Base-by-base conservation (phyloP, 768 basidiomycete species). In the Hericium alpestre region DNA sequence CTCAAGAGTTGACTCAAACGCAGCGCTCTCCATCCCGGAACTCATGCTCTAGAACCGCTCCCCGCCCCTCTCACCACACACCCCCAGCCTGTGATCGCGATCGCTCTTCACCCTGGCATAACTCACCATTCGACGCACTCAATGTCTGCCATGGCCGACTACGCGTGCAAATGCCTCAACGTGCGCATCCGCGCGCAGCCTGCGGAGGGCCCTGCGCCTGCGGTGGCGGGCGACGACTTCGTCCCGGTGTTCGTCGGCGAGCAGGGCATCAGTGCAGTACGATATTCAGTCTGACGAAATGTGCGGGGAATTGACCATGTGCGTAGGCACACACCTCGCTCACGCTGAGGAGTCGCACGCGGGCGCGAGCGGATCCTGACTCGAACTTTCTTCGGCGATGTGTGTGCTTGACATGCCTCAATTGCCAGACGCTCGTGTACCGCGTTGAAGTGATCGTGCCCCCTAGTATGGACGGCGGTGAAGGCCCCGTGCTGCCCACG, bases 91-190 rank as follows among this genome's bases (percentile, higher is more conserved):
- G 43, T 20, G 43, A 46, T 18, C 43, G 2, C 43, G 20, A 9
- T 16, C 43, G 20, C 43, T 18, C 16, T n/a, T n/a, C 43, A 46
- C 43, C 13, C 15, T 46, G 43, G 20, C n/a, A 46, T 18, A 18
- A 46, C 20, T 18, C 9, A 20, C 8, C 6, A 46, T 20, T 18
- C 5, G n/a, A 20, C 15, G 20, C 20, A n/a, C 8, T 20, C 43
- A n/a, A 46, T 46, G n/a, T n/a, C 43, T 20, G 47, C 40, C 55
- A 63, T 51, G 62, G 54, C 72, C 23, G 60, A 60, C 38, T 81
- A 76, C 70, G 75, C 86, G 55, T 90, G 87, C 69, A 77, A 72
- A 66, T 90, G 87, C 63, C 79, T 90, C 58, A 90, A 90, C 65
- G 75, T 90, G 49, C 80, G 78, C 60, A 77, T 88, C 59, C 71